Evolutionary conservation across 305 asterid species (phyloP).

Genomic region (Fraxinus sp.): DNA sequence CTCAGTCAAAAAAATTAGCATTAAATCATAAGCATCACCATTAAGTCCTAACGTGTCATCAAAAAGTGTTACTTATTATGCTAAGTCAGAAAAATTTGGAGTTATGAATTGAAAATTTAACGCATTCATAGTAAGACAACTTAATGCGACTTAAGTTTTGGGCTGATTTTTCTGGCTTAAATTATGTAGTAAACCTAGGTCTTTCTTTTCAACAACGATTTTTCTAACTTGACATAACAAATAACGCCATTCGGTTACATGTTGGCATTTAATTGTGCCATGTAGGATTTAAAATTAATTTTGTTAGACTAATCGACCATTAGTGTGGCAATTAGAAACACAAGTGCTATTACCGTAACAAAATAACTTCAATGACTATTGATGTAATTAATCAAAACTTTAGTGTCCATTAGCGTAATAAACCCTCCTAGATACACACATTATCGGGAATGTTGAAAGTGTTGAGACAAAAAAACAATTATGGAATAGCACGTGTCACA

Average conservation of each 20-base stretch:
- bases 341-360: background rate
- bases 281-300: background rate
- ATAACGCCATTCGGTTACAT: background rate
- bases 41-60: background rate
- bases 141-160: background rate
- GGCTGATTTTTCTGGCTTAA: background rate
- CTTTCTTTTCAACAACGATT: background rate
- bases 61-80: too few relatives aligned
- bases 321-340: background rate
- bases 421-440: background rate
- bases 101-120: background rate
- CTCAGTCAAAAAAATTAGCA: background rate
- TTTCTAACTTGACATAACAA: background rate
- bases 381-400: background rate
- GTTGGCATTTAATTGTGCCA: background rate
- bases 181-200: background rate
- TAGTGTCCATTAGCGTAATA: background rate
- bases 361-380: background rate
- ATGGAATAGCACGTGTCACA: background rate
- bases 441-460: background rate
- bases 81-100: background rate
- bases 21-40: background rate
- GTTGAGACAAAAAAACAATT: background rate
- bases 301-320: background rate
- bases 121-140: background rate